Evolutionary conservation across 352 stramenopile genomes (phyloP).

Genomic region (Achlya hypogyna): DNA sequence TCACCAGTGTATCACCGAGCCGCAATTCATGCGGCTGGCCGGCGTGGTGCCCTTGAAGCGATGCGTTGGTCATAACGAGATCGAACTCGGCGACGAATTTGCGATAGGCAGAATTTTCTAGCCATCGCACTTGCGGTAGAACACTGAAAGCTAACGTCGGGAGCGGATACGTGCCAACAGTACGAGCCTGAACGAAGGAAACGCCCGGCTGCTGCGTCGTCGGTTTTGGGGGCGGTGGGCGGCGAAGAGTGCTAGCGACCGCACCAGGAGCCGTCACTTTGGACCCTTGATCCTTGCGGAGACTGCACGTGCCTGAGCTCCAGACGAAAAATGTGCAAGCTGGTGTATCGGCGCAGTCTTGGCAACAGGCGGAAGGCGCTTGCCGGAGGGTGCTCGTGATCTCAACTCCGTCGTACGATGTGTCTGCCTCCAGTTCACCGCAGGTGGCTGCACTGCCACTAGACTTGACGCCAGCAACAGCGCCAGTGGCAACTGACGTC

Average conservation of each 20-base stretch:
- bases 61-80: background rate
- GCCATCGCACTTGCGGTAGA: background rate
- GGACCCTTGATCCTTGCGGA: background rate
- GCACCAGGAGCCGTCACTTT: background rate
- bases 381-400: background rate
- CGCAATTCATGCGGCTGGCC: background rate
- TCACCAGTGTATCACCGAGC: background rate
- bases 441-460: background rate
- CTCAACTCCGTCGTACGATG: background rate
- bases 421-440: background rate
- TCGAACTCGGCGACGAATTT: background rate
- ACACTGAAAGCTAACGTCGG: background rate
- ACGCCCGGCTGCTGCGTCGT: too few relatives aligned
- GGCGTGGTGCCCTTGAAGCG: background rate
- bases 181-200: background rate
- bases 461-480: background rate
- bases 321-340: conserved; percentile 9
- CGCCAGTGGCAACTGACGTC: background rate
- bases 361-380: background rate
- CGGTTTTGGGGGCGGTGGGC: too few relatives aligned
- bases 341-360: conserved; percentile 8
- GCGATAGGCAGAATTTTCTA: background rate
- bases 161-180: background rate
- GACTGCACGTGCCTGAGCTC: background rate
- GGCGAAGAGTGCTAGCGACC: background rate